These are phyloP conservation scores for Pseudozyma thailandica DNA, from an alignment of 1,284 basidiomycete genomes.

Conservation along the genomic window DNA sequence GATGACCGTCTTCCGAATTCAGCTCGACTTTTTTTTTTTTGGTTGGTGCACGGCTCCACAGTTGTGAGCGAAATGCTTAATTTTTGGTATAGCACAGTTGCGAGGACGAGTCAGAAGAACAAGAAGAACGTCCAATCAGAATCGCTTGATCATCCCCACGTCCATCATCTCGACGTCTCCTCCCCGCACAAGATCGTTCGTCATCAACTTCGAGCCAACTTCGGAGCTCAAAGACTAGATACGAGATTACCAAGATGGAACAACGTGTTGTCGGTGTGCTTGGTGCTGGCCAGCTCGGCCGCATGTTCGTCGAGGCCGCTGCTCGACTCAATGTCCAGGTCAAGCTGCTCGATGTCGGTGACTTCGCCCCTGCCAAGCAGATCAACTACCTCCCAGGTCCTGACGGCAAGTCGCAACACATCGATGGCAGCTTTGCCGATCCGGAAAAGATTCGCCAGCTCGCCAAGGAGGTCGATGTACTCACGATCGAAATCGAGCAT, in stretches of 20 bases:
- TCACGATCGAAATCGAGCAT: conserved; percentile 98
- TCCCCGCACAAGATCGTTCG: neutral
- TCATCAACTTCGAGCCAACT: neutral
- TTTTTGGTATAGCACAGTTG: neutral
- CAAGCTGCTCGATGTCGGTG: conserved; percentile 86
- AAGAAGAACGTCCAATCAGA: neutral
- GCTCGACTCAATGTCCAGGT: conserved; percentile 86
- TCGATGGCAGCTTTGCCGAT: conserved; percentile 90
- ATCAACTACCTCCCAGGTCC: conserved; percentile 69
- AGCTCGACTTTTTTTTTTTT: too few species aligned
- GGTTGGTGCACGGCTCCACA: neutral
- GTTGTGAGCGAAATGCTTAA: neutral
- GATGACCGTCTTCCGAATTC: too few species aligned
- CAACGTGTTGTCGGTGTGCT: conserved; percentile 58
- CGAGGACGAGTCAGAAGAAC: neutral
- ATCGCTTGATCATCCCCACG: neutral
- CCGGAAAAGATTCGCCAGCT: conserved; percentile 82
- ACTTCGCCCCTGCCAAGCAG: conserved; percentile 88
- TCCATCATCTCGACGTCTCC: conserved; percentile 1
- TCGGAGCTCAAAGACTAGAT: neutral
- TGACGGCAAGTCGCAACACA: conserved; percentile 72
- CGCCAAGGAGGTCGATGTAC: conserved; percentile 82
- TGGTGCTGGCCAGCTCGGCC: conserved; percentile 95
- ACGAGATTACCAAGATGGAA: conserved; percentile 39
- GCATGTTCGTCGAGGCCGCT: conserved; percentile 94